Conservation (phyloP, 371 early-diverging fungal genomes). For the Mucor racemosus region DNA sequence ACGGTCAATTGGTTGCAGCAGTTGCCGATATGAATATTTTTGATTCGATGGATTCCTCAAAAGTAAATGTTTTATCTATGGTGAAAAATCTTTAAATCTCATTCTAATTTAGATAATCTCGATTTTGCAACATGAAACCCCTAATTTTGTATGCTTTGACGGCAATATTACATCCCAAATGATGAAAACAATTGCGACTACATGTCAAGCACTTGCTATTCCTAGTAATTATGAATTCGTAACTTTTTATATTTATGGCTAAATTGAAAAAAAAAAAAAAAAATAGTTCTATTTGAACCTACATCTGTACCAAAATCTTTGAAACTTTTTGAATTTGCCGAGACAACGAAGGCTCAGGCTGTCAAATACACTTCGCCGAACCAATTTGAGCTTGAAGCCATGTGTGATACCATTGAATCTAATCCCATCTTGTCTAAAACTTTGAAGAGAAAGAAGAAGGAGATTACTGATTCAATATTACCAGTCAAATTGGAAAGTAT, state of each 20-base stretch:
- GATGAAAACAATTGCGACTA: conserved; percentile 46
- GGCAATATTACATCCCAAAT: conserved; percentile 65
- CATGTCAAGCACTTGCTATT: conserved; percentile 37
- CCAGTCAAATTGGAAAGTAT: not conserved
- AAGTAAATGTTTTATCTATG: conserved; percentile 27
- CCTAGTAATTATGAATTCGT: conserved; percentile 32
- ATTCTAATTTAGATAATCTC: conserved; percentile 30
- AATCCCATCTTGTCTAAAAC: not conserved
- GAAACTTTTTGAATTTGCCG: conserved; percentile 54
- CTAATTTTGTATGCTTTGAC: conserved; percentile 72
- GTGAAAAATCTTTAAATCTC: not conserved
- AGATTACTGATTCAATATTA: not conserved
- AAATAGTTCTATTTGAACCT: conserved; percentile 82
- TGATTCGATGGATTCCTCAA: conserved; percentile 40
- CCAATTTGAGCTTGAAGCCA: conserved; percentile 62
- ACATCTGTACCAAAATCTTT: conserved; percentile 87
- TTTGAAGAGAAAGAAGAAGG: not conserved
- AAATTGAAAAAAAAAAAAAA: too few species aligned
- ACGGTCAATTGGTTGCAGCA: conserved; percentile 78
- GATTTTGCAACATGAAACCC: conserved; percentile 33
- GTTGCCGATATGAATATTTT: conserved; percentile 92
- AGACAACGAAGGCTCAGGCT: conserved; percentile 21
- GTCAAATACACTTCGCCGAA: conserved; percentile 70
- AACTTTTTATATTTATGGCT: not conserved
- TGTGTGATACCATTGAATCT: conserved; percentile 59